phyloP scores from a whole-genome alignment of 805 yeast species.

The Metschnikowia kofuensis region DNA sequence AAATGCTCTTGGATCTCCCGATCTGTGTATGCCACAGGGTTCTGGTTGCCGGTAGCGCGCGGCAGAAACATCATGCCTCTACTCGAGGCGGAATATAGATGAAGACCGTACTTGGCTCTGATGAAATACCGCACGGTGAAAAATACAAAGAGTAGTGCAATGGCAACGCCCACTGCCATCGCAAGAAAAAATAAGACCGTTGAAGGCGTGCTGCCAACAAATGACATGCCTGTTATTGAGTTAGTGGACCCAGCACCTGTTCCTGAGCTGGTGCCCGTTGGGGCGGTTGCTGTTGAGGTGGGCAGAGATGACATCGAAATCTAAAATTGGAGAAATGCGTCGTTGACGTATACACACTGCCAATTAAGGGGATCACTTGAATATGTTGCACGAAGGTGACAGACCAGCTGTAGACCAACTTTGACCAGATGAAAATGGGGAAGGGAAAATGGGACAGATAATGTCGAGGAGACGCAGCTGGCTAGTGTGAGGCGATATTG shows the following conservation, averaged over 20 bases:
- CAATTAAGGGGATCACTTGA: no score
- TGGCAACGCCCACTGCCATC: conserved; percentile 56
- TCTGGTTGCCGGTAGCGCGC: conserved; percentile 7
- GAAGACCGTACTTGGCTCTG: conserved; percentile 54
- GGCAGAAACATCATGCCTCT: conserved; percentile 22
- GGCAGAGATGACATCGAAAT: neutral
- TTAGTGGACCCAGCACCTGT: neutral
- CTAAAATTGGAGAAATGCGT: neutral
- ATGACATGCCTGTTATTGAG: conserved; percentile 14
- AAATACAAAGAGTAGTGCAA: conserved; percentile 54
- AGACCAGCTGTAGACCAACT: no score
- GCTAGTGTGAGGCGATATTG: no score
- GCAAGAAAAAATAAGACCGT: conserved; percentile 65
- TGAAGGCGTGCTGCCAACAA: conserved; percentile 52
- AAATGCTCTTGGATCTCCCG: conserved; percentile 35
- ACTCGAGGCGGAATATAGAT: conserved; percentile 36
- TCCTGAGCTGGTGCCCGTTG: neutral
- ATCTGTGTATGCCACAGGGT: conserved; percentile 16
- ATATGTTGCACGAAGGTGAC: no score
- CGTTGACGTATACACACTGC: neutral
- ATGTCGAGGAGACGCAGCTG: no score
- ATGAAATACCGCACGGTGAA: conserved; percentile 61
- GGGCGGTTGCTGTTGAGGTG: neutral
- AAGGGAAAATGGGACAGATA: no score
- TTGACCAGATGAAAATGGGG: no score